Conservation (phyloP, 1,139 yeast genomes). For the Meyerozyma smithsonii region DNA sequence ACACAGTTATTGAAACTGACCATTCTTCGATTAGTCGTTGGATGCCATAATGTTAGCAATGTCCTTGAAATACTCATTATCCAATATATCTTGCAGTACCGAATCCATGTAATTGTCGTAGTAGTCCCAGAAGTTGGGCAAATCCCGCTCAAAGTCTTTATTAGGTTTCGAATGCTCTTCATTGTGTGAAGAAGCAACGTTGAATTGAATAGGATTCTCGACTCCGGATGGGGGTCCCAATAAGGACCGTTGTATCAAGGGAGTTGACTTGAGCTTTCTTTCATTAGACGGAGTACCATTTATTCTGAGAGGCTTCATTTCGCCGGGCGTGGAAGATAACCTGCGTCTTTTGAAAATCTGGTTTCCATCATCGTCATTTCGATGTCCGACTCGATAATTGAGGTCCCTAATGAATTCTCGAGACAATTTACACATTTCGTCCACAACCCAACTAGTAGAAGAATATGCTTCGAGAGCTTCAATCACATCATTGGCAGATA, state of each 20-base stretch:
- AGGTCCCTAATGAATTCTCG: conserved; percentile 20
- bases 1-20: not conserved
- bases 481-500: conserved; percentile 18
- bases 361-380: conserved; percentile 4
- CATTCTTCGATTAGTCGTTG: conserved; percentile 6
- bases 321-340: not conserved
- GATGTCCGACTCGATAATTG: conserved; percentile 9
- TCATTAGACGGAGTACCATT: not conserved
- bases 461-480: conserved; percentile 18
- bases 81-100: conserved; percentile 29
- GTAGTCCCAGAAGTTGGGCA: conserved; percentile 3
- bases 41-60: conserved; percentile 21
- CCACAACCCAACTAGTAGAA: conserved; percentile 27
- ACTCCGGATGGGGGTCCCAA: not conserved
- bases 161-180: not conserved
- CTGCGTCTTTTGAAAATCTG: not conserved
- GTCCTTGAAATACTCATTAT: conserved; percentile 26
- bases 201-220: not conserved
- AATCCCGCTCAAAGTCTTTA: not conserved
- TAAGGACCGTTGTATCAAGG: not conserved
- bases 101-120: conserved; percentile 25
- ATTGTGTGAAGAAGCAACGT: not conserved
- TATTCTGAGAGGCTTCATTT: not conserved
- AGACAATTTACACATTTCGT: conserved; percentile 23
- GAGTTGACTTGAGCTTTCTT: not conserved